Evolutionary conservation across 1,284 basidiomycete genomes (phyloP).

Genomic region (Exobasidium rhododendri): DNA sequence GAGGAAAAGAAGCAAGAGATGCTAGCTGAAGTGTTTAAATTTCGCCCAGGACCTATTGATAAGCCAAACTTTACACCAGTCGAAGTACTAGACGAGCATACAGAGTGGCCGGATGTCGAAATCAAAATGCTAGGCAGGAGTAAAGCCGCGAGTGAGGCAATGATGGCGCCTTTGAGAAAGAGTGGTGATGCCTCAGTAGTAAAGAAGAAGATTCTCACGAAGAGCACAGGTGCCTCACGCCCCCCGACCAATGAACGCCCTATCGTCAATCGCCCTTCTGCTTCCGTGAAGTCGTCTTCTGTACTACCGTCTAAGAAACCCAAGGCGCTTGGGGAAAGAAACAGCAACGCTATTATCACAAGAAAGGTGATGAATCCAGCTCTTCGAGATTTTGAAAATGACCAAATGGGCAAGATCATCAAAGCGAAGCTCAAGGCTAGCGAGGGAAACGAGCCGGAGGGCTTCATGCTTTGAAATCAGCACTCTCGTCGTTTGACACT

Average conservation of each 20-base stretch:
- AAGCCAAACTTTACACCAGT: background rate
- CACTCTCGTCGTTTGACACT: too few species aligned
- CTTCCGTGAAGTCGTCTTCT: background rate
- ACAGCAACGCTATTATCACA: background rate
- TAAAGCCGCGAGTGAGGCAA: background rate
- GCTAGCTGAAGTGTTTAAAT: background rate
- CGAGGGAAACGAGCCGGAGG: background rate
- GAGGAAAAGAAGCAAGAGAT: background rate
- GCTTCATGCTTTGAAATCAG: background rate
- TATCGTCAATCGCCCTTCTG: background rate
- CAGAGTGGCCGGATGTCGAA: background rate
- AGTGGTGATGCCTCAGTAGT: background rate
- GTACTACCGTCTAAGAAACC: background rate
- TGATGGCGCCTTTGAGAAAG: background rate
- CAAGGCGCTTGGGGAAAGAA: background rate
- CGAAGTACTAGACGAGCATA: background rate
- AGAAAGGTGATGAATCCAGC: background rate
- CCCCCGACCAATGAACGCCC: background rate
- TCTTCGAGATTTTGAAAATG: conserved; percentile 1
- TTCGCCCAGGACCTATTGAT: background rate
- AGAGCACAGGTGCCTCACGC: background rate
- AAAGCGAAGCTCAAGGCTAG: background rate
- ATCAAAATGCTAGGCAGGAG: background rate
- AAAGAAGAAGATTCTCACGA: conserved; percentile 2
- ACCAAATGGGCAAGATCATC: background rate